These are phyloP conservation scores for Aspergillus sclerotialis DNA, from an alignment of 2,329 filamentous ascomycete genomes.

Conservation along the genomic window DNA sequence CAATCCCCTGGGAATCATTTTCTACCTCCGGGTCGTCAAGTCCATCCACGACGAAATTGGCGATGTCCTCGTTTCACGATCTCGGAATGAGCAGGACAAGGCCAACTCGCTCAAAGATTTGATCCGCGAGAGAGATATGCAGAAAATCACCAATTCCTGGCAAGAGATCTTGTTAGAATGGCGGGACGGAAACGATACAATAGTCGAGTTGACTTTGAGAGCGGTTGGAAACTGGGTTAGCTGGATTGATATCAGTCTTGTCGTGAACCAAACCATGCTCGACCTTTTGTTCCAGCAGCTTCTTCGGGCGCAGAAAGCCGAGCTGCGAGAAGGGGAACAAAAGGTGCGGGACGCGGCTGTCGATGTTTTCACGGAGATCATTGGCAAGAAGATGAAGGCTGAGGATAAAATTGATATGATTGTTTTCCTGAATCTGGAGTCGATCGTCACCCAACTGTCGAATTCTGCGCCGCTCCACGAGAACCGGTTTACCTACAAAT, in stretches of 20 bases:
- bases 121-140: slow-evolving; percentile 77
- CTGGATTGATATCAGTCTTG: slow-evolving; percentile 94
- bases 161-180: slow-evolving; percentile 80
- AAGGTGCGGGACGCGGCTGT: slow-evolving; percentile 85
- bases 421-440: slow-evolving; percentile 75
- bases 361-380: slow-evolving; percentile 91
- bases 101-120: slow-evolving; percentile 89
- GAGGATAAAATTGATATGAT: slow-evolving; percentile 93
- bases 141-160: slow-evolving; percentile 84
- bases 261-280: slow-evolving; percentile 86
- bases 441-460: slow-evolving; percentile 79
- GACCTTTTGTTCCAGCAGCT: slow-evolving; percentile 78
- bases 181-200: slow-evolving; percentile 59
- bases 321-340: slow-evolving; percentile 63
- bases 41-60: slow-evolving; percentile 97
- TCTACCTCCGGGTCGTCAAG: slow-evolving; percentile 82
- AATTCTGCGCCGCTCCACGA: slow-evolving; percentile 74
- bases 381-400: slow-evolving; percentile 95
- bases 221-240: slow-evolving; percentile 96
- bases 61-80: slow-evolving; percentile 76
- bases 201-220: slow-evolving; percentile 82
- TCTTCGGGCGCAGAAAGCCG: slow-evolving; percentile 59
- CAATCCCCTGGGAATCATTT: slow-evolving; percentile 68
- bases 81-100: slow-evolving; percentile 70
- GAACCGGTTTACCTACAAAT: slow-evolving; percentile 71